Conservation (phyloP, 768 basidiomycete species). For the Dioszegia aurantiaca region DNA sequence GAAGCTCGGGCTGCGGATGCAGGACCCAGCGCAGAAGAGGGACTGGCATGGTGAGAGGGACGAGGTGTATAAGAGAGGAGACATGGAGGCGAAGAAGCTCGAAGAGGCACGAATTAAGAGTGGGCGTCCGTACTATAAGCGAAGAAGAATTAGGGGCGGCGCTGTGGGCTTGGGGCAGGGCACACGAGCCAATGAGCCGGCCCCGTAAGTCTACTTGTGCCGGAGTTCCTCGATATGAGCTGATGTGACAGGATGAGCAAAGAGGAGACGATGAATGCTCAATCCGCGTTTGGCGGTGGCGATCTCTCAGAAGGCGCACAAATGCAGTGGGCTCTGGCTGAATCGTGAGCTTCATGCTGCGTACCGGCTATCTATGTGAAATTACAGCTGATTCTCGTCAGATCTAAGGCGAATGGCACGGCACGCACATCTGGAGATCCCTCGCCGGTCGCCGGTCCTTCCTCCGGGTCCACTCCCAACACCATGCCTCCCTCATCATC, state of each 20-base stretch:
- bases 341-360: slow-evolving; percentile 24
- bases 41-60: slow-evolving; percentile 17
- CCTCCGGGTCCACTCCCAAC: slow-evolving; percentile 12
- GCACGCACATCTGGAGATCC: not conserved
- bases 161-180: slow-evolving; percentile 14
- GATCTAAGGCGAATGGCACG: not conserved
- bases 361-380: not conserved
- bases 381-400: not conserved
- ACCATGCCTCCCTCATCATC: not conserved
- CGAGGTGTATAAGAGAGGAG: slow-evolving; percentile 32
- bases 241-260: slow-evolving; percentile 23
- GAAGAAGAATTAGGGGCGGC: slow-evolving; percentile 37
- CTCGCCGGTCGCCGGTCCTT: not conserved
- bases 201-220: slow-evolving; percentile 17
- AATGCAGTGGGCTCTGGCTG: slow-evolving; percentile 34
- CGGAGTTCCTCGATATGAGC: not conserved
- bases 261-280: slow-evolving; percentile 33
- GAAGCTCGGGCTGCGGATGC: slow-evolving; percentile 34
- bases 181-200: slow-evolving; percentile 21
- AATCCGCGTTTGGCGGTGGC: slow-evolving; percentile 37
- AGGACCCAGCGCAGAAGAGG: slow-evolving; percentile 27
- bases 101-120: slow-evolving; percentile 16
- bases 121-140: slow-evolving; percentile 37
- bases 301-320: slow-evolving; percentile 16
- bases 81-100: slow-evolving; percentile 32